phyloP scores from a whole-genome alignment of 257 asterid genomes.

The Nyctanthes arbortristis region DNA sequence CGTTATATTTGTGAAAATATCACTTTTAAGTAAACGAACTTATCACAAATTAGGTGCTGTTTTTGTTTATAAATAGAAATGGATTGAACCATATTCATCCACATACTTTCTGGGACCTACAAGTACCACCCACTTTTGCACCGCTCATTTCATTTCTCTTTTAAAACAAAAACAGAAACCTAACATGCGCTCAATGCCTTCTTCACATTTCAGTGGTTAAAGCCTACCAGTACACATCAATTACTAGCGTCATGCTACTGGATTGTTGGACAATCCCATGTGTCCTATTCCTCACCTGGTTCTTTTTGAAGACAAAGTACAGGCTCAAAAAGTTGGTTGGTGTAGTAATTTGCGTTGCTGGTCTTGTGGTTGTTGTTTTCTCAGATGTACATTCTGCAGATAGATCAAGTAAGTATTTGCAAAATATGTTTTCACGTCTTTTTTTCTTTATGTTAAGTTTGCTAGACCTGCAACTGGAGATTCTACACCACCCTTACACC shows the following conservation, averaged over 20 bases:
- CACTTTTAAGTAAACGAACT: too few species aligned
- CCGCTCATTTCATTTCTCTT: too few species aligned
- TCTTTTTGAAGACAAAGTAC: slow-evolving; percentile 81
- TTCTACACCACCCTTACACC: background rate
- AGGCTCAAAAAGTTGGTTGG: slow-evolving; percentile 60
- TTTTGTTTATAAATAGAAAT: too few species aligned
- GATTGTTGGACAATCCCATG: slow-evolving; percentile 98
- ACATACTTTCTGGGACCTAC: too few species aligned
- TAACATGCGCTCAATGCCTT: too few species aligned
- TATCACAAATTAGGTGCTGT: too few species aligned
- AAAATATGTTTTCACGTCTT: background rate
- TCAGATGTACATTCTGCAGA: slow-evolving; percentile 89
- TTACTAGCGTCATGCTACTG: slow-evolving; percentile 92
- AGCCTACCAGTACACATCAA: slow-evolving; percentile 92
- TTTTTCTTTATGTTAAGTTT: background rate
- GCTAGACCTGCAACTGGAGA: background rate
- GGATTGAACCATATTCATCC: background rate
- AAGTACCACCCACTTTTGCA: too few species aligned
- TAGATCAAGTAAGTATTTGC: slow-evolving; percentile 59
- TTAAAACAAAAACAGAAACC: too few species aligned
- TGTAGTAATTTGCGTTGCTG: slow-evolving; percentile 68
- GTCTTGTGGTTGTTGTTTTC: slow-evolving; percentile 72
- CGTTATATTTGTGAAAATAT: too few species aligned
- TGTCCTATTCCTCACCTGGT: slow-evolving; percentile 84
- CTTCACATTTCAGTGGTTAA: slow-evolving; percentile 69